Conservation (phyloP, 176 grass and related monocot genomes). For the Phyllostachys edulis region DNA sequence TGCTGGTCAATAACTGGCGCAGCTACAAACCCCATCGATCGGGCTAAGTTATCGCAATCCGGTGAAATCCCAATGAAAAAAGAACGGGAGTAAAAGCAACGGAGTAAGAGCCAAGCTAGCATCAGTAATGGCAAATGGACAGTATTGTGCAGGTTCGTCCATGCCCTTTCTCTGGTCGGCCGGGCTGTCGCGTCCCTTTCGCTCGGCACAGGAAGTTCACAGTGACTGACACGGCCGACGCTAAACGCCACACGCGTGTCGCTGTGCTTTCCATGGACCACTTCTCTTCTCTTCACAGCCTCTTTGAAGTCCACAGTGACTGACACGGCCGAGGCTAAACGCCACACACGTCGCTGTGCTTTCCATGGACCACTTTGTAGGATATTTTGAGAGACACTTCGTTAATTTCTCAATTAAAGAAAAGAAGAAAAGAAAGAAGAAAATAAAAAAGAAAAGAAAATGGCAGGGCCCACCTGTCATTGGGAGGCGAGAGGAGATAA, state of each 20-base stretch:
- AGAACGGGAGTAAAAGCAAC: slow-evolving; percentile 8
- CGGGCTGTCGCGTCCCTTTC: slow-evolving; percentile 14
- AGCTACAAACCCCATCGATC: not conserved
- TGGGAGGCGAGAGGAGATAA: too few species aligned
- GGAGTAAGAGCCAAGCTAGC: slow-evolving; percentile 19
- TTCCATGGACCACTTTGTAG: too few species aligned
- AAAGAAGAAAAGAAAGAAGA: too few species aligned
- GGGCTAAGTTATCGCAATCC: not conserved
- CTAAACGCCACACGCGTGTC: slow-evolving; percentile 26
- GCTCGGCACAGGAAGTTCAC: slow-evolving; percentile 5
- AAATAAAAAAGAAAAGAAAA: too few species aligned
- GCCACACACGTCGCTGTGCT: too few species aligned
- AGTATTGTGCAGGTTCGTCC: not conserved
- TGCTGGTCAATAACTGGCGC: not conserved
- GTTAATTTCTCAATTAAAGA: too few species aligned
- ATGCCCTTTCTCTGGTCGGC: not conserved
- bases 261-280: slow-evolving; percentile 28
- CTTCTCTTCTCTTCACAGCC: not conserved
- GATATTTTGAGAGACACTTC: too few species aligned
- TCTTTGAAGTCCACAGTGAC: too few species aligned
- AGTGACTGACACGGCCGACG: not conserved
- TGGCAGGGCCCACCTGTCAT: too few species aligned
- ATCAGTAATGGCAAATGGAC: not conserved
- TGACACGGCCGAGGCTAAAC: too few species aligned
- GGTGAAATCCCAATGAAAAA: slow-evolving; percentile 6